Percentiles rank a stretch among this genome's conserved stretches.
Conservation (phyloP, 139 green algal species). For the Tetradesmus lagerheimii region DNA sequence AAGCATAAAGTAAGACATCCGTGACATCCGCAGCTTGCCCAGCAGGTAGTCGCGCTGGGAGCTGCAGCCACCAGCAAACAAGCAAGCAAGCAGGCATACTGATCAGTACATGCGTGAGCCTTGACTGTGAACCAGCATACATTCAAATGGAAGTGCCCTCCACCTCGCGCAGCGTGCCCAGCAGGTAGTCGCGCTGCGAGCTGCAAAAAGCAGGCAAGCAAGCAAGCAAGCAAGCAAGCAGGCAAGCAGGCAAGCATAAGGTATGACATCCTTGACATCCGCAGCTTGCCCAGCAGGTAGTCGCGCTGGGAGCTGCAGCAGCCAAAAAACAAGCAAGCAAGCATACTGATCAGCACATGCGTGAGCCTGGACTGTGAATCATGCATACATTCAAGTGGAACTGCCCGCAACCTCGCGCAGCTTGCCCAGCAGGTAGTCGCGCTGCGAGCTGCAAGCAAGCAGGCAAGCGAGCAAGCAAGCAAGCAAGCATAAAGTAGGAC, state of each 20-base stretch:
- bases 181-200: constrained; percentile 60
- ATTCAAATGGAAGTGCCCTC: too few species aligned
- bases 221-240: not conserved
- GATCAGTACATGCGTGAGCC: not conserved
- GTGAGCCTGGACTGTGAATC: too few species aligned
- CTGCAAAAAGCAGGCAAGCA: constrained; percentile 29
- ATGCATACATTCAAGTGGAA: too few species aligned
- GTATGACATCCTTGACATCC: not conserved
- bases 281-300: not conserved
- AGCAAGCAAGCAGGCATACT: constrained; percentile 31
- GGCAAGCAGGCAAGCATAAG: not conserved
- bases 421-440: not conserved
- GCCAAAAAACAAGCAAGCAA: not conserved
- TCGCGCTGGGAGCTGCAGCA: not conserved
- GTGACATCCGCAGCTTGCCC: not conserved
- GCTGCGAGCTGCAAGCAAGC: not conserved
- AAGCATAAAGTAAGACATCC: not conserved
- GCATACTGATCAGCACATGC: not conserved
- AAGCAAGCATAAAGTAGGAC: not conserved
- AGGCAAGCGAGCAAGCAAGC: not conserved
- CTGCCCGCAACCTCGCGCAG: too few species aligned
- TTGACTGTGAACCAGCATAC: too few species aligned
- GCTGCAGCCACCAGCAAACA: not conserved
- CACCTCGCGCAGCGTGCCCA: constrained; percentile 70
- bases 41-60: not conserved